phyloP scores from a whole-genome alignment of 306 rosid species.

The Prinsepia uniflora region DNA sequence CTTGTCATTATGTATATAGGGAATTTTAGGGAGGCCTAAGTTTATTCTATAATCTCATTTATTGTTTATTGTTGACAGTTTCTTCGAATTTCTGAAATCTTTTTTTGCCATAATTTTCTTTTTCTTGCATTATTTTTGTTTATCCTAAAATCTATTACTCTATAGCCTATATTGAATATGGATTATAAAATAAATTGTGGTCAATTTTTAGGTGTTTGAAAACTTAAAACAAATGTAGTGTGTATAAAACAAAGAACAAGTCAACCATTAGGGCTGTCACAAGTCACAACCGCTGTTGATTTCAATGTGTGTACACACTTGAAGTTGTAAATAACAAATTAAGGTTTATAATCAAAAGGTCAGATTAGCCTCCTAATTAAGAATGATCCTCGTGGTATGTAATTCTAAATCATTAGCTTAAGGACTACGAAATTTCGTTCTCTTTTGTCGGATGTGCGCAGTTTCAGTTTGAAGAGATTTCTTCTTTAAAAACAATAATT shows the following conservation, averaged over 20 bases:
- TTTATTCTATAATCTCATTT: background rate
- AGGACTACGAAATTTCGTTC: no score
- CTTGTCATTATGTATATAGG: background rate
- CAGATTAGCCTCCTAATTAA: background rate
- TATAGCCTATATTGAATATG: background rate
- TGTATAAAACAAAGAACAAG: constrained; percentile 3
- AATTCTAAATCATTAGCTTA: no score
- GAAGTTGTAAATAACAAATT: background rate
- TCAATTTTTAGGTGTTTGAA: constrained; percentile 22
- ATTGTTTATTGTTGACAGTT: background rate
- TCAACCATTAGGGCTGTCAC: constrained; percentile 1
- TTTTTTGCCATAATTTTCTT: background rate
- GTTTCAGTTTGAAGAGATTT: no score
- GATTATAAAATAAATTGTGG: background rate
- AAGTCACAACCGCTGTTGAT: background rate
- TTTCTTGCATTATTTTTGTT: background rate
- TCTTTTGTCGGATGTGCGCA: no score
- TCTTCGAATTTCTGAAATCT: background rate
- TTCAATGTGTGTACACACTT: background rate
- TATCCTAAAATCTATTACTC: constrained; percentile 12
- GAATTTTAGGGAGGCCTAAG: background rate
- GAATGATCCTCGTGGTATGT: no score
- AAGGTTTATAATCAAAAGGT: background rate
- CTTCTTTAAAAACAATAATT: no score
- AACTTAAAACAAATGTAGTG: background rate